Evolutionary conservation across 176 grass and related monocot genomes (phyloP).

Genomic region (Eragrostis curvula): DNA sequence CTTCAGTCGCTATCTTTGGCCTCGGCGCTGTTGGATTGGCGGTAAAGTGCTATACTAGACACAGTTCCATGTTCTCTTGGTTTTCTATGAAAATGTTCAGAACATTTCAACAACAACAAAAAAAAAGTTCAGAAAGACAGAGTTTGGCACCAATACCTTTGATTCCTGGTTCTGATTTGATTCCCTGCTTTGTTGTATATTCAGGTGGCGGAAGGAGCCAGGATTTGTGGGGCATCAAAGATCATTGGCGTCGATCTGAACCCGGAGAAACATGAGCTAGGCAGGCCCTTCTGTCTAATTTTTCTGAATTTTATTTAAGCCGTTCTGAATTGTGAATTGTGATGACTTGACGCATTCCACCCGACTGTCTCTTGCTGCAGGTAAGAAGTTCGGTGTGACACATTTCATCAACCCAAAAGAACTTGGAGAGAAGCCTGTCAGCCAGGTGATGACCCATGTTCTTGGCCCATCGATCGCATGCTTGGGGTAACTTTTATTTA

Average conservation of each 20-base stretch:
- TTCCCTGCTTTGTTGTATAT: not conserved
- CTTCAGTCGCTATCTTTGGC: conserved; percentile 78
- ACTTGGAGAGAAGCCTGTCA: conserved; percentile 59
- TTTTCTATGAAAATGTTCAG: not conserved
- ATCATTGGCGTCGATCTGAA: conserved; percentile 90
- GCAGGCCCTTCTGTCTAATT: conserved; percentile 27
- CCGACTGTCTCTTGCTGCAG: conserved; percentile 37
- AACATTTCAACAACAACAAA: too few species aligned
- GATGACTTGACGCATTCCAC: not conserved
- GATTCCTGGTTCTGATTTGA: not conserved
- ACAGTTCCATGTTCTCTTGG: not conserved
- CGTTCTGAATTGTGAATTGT: not conserved
- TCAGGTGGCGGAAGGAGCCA: conserved; percentile 79
- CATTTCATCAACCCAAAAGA: conserved; percentile 83
- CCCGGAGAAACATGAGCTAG: conserved; percentile 71
- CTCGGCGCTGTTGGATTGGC: conserved; percentile 85
- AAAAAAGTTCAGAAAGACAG: not conserved
- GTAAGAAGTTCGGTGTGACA: conserved; percentile 78
- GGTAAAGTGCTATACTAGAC: conserved; percentile 41
- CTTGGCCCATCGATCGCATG: not conserved
- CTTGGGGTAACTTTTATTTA: too few species aligned
- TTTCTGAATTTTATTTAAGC: not conserved
- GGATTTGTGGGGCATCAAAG: conserved; percentile 72
- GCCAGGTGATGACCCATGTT: conserved; percentile 45
- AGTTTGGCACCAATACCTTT: not conserved